These are phyloP conservation scores for Candida smagusa DNA, from an alignment of 1,139 yeast genomes.

Conservation along the genomic window DNA sequence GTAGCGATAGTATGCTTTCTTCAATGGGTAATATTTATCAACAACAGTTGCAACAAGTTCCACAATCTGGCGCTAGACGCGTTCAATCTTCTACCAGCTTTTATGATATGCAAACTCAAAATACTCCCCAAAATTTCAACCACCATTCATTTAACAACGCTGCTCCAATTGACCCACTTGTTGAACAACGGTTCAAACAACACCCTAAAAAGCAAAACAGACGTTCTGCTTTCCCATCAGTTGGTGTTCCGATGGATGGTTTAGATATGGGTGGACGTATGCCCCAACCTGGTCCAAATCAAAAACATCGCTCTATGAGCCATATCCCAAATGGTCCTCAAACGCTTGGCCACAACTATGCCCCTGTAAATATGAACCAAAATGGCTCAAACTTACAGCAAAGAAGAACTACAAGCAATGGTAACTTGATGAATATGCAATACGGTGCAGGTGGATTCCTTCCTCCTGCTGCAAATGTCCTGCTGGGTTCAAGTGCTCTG, in stretches of 20 bases:
- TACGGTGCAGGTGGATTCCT: conserved; percentile 15
- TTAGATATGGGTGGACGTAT: conserved; percentile 50
- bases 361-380: background rate
- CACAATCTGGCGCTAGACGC: conserved; percentile 6
- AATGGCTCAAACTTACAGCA: conserved; percentile 8
- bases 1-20: conserved; percentile 11
- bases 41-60: conserved; percentile 8
- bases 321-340: conserved; percentile 6
- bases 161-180: conserved; percentile 27
- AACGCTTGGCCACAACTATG: background rate
- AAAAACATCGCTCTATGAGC: conserved; percentile 15
- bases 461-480: conserved; percentile 24
- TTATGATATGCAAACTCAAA: conserved; percentile 8
- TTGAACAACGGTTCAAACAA: conserved; percentile 25
- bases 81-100: conserved; percentile 14
- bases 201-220: conserved; percentile 31
- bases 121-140: conserved; percentile 3
- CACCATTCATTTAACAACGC: conserved; percentile 17
- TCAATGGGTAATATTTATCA: conserved; percentile 13
- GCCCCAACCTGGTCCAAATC: conserved; percentile 44
- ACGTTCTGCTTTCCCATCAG: conserved; percentile 34
- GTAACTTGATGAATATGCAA: conserved; percentile 8
- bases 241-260: conserved; percentile 33
- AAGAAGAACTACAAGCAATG: conserved; percentile 15
- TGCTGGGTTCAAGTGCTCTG: conserved; percentile 28